These are phyloP conservation scores for Novymonas esmeraldas DNA, from an alignment of 208 protist species.

Conservation along the genomic window DNA sequence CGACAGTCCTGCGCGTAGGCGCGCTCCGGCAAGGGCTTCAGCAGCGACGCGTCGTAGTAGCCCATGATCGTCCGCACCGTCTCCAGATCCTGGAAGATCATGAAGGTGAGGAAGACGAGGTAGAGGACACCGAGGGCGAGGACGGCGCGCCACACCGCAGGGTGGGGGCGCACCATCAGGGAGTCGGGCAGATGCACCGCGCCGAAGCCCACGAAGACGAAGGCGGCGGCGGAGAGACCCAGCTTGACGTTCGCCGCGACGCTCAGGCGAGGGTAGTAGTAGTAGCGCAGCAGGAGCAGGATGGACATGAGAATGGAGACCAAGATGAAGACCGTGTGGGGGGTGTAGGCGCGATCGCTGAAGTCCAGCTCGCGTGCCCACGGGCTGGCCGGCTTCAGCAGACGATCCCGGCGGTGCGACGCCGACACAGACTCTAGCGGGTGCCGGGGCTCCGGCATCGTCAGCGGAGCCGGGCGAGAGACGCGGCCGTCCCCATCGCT, in stretches of 20 bases:
- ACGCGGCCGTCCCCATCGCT: not conserved
- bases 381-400: constrained; percentile 40
- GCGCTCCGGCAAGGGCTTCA: constrained; percentile 75
- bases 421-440: constrained; percentile 29
- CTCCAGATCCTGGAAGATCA: constrained; percentile 91
- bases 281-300: constrained; percentile 65
- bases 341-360: constrained; percentile 55
- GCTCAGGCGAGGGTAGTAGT: constrained; percentile 50
- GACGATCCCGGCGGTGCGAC: constrained; percentile 17
- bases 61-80: constrained; percentile 60
- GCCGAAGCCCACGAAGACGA: constrained; percentile 92
- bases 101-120: constrained; percentile 88
- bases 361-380: constrained; percentile 65
- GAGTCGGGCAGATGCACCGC: constrained; percentile 92
- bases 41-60: constrained; percentile 85
- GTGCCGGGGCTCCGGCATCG: not conserved
- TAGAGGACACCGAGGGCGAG: constrained; percentile 94
- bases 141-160: constrained; percentile 93
- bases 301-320: constrained; percentile 47
- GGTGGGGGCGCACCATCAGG: constrained; percentile 95
- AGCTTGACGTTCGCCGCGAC: constrained; percentile 63
- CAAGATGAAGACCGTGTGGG: constrained; percentile 67
- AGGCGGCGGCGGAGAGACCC: constrained; percentile 60
- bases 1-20: constrained; percentile 95
- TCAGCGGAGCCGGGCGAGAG: not conserved